Evolutionary conservation across 371 early-diverging fungal species (phyloP).

Genomic region (Paraphysoderma sedebokerense): DNA sequence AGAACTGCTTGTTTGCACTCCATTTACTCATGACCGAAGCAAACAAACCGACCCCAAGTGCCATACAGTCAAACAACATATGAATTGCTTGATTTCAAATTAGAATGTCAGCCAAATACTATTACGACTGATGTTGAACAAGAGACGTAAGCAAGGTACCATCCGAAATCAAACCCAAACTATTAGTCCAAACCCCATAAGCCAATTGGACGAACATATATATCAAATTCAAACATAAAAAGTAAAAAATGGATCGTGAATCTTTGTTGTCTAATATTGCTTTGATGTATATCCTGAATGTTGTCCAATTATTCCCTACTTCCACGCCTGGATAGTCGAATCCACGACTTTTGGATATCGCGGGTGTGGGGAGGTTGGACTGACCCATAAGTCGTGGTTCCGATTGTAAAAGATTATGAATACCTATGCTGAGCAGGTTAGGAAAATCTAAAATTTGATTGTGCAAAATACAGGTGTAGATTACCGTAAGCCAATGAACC

Average conservation of each 20-base stretch:
- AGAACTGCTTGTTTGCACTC: slow-evolving; percentile 54
- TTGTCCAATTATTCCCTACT: too few species aligned
- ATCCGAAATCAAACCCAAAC: slow-evolving; percentile 83
- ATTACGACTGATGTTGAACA: not conserved
- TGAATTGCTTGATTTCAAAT: slow-evolving; percentile 52
- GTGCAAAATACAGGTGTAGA: too few species aligned
- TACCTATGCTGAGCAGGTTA: too few species aligned
- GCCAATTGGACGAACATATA: slow-evolving; percentile 45
- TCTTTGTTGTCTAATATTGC: slow-evolving; percentile 39
- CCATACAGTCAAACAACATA: slow-evolving; percentile 94
- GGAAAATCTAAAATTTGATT: too few species aligned
- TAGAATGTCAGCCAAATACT: not conserved
- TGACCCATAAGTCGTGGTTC: too few species aligned
- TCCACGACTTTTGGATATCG: too few species aligned
- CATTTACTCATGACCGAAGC: slow-evolving; percentile 83
- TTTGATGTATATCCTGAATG: not conserved
- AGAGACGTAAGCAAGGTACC: slow-evolving; percentile 22
- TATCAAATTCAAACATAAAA: slow-evolving; percentile 73
- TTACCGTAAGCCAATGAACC: too few species aligned
- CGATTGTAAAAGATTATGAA: too few species aligned
- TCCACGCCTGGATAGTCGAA: too few species aligned
- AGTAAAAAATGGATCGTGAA: slow-evolving; percentile 80
- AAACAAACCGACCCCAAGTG: slow-evolving; percentile 64
- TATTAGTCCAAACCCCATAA: slow-evolving; percentile 52
- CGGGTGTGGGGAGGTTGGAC: too few species aligned